Evolutionary conservation across 345 rosid species (phyloP).

Genomic region (Populus simonii): DNA sequence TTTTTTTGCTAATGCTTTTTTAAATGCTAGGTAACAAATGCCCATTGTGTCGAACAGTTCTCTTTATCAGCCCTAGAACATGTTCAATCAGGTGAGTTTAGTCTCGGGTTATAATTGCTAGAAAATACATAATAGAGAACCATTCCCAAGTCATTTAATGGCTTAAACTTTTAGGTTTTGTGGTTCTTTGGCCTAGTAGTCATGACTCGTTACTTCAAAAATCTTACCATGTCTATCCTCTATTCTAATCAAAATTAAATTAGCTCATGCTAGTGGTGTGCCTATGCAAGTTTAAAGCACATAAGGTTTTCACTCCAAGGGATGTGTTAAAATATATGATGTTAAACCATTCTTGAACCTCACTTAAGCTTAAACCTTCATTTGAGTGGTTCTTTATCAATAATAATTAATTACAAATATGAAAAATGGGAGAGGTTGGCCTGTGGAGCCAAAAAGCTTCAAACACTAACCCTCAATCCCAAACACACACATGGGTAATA

Average conservation of each 20-base stretch:
- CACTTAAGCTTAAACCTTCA: not conserved
- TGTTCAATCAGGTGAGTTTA: constrained; percentile 70
- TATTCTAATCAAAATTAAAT: not conserved
- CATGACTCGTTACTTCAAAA: not conserved
- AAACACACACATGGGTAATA: not conserved
- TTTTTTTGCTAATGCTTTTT: constrained; percentile 14
- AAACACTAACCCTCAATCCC: not conserved
- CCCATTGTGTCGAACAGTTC: constrained; percentile 86
- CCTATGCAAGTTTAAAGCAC: not conserved
- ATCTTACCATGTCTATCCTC: not conserved
- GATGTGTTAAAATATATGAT: not conserved
- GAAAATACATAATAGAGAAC: not conserved
- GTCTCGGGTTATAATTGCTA: not conserved
- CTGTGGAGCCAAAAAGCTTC: not conserved
- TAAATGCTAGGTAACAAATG: constrained; percentile 78
- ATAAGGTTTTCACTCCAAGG: no score
- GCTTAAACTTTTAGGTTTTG: not conserved
- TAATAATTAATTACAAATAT: no score
- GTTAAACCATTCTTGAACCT: not conserved
- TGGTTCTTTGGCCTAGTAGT: not conserved
- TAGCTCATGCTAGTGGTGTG: not conserved
- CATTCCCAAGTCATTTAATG: not conserved
- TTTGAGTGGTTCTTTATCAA: not conserved
- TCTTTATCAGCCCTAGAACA: constrained; percentile 79
- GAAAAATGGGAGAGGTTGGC: not conserved